phyloP scores from a whole-genome alignment of 495 filamentous ascomycete genomes.

The Massariosphaeria phaeospora region DNA sequence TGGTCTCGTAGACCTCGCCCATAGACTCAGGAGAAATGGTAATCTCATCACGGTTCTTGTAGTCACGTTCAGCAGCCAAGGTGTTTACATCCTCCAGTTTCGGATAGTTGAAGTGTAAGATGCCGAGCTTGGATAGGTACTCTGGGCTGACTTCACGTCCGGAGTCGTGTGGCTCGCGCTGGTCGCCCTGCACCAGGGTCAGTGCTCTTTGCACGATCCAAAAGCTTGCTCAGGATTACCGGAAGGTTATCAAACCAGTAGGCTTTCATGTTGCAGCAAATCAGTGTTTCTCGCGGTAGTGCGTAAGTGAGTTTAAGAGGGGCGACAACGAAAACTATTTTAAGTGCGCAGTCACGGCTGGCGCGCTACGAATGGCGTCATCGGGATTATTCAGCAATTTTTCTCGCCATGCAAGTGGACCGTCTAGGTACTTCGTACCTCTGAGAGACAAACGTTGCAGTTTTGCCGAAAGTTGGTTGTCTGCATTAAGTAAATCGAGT shows the following conservation, averaged over 20 bases:
- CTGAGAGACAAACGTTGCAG: no score
- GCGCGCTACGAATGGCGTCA: conserved; percentile 7
- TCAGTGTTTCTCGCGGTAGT: neutral
- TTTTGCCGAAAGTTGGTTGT: no score
- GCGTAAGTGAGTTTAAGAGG: neutral
- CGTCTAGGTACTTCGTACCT: no score
- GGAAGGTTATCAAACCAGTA: conserved; percentile 38
- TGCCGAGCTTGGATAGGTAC: conserved; percentile 68
- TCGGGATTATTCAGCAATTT: conserved; percentile 12
- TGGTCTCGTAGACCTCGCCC: conserved; percentile 81
- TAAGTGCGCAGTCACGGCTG: neutral
- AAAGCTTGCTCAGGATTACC: conserved; percentile 8
- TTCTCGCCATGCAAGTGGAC: no score
- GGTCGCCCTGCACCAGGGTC: conserved; percentile 65
- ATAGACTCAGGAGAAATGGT: conserved; percentile 81
- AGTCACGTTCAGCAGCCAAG: conserved; percentile 69
- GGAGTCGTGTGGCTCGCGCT: conserved; percentile 84
- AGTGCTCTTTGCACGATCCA: neutral
- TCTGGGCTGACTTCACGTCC: conserved; percentile 55
- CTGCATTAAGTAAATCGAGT: no score
- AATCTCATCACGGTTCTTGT: conserved; percentile 94
- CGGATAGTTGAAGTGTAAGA: conserved; percentile 68
- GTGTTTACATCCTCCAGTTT: conserved; percentile 60
- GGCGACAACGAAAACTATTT: neutral
- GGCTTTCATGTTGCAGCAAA: conserved; percentile 28